Conservation (phyloP, 73 alveolate genomes). For the Paramecium sonneborni region DNA sequence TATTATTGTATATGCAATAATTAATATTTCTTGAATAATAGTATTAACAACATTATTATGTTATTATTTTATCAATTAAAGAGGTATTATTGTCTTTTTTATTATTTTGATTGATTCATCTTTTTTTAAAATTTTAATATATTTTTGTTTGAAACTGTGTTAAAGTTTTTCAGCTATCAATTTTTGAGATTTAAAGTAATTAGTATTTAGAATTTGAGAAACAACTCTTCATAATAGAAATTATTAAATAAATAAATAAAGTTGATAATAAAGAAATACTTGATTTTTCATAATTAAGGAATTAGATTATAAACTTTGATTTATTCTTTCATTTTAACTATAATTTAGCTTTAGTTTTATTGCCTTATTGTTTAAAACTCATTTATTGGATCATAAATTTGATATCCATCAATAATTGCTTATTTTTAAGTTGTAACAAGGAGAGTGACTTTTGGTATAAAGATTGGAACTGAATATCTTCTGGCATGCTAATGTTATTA, state of each 20-base stretch:
- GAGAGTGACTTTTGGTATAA: not conserved
- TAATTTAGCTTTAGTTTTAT: not conserved
- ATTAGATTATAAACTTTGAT: conserved; percentile 8
- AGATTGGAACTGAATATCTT: not conserved
- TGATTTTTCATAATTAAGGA: not conserved
- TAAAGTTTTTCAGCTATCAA: not conserved
- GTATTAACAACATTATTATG: not conserved
- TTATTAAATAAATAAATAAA: not conserved
- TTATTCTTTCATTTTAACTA: conserved; percentile 23
- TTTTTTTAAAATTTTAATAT: not conserved
- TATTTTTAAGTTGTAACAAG: not conserved
- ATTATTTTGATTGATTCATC: not conserved
- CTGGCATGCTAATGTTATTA: not conserved
- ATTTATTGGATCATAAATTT: conserved; percentile 7
- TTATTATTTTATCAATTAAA: not conserved
- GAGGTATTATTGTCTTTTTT: not conserved
- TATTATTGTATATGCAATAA: not conserved
- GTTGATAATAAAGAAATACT: not conserved
- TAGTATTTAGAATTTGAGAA: not conserved
- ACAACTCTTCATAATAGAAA: not conserved
- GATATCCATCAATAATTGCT: not conserved
- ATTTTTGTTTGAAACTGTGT: not conserved
- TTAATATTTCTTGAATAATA: not conserved
- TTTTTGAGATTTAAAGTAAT: not conserved
- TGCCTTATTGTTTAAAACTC: not conserved